Base-by-base conservation (phyloP, 441 rosid genomes). In the Populus trichocarpa region DNA sequence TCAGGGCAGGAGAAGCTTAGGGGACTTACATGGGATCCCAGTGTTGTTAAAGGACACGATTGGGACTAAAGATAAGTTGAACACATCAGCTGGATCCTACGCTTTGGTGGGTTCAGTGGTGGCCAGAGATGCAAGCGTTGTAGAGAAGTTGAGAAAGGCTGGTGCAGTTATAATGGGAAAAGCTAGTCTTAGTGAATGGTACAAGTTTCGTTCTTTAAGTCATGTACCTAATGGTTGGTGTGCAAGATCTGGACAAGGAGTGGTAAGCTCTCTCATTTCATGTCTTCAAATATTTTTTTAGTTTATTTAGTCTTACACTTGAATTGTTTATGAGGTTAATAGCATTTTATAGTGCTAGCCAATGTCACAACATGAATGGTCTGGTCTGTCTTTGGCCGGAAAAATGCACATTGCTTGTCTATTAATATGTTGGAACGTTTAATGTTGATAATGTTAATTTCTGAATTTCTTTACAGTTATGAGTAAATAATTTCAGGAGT, bases 1-100 rank as follows among this genome's bases (percentile, higher is more conserved):
- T 66, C 59, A 46, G 73, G 76, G 67, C n/a, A 33, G 74, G 38
- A 20, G 71, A 61, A 22, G 50, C 14, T 22, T 69, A 2, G 83
- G 77, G 35, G 78, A 16, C n/a, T 59, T 79, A 2, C 81, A 79
- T 40, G 81, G 81, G 22, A 79, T 79, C 35, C 81, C 81, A 6
- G 74, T 79, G 68, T 18, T 79, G 70, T 26, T 79, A 1, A 79
- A 79, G 74, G 81, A 79, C 63, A 11, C 30, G 8, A 68, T 74
- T 8, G 74, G 46, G 7, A 79, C 74, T 11, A 68, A 74, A 13
- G 67, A 75, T 9, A 59, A 33, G 75, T 42, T 59, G 73, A 78
- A 72, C 76, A 25, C 69, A 16, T 67, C 81, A 20, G 57, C 53
- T 10, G 81, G 76, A 6, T 71, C 76, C 16, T 66, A 28, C 53